These are phyloP conservation scores for Exophiala alcalophila DNA, from an alignment of 2,329 filamentous ascomycete genomes.

Conservation along the genomic window DNA sequence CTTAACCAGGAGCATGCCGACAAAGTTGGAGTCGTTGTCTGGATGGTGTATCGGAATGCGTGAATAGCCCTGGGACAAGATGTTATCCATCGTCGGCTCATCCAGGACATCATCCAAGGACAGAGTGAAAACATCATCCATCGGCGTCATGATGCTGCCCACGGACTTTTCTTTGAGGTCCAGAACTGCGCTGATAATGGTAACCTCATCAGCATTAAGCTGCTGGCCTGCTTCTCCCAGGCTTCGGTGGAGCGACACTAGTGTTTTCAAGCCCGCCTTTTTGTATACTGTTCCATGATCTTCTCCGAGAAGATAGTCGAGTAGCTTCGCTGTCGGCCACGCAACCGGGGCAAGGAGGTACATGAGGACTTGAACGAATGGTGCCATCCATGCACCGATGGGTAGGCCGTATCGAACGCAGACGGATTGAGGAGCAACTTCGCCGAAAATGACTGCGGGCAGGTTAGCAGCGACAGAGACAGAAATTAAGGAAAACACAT, in stretches of 20 bases:
- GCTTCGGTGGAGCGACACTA: conserved; percentile 92
- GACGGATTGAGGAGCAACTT: conserved; percentile 91
- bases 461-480: conserved; percentile 3
- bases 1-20: conserved; percentile 97
- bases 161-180: conserved; percentile 96
- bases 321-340: conserved; percentile 92
- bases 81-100: conserved; percentile 89
- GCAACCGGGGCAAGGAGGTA: conserved; percentile 85
- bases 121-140: conserved; percentile 95
- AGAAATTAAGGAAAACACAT: conserved; percentile 36
- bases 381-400: conserved; percentile 91
- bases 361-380: conserved; percentile 84
- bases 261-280: conserved; percentile 92
- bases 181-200: conserved; percentile 94
- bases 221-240: conserved; percentile 80
- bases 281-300: conserved; percentile 98
- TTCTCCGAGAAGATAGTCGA: conserved; percentile 88
- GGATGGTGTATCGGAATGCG: conserved; percentile 90
- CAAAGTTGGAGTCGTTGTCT: conserved; percentile 80
- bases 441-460: conserved; percentile 85
- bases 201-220: conserved; percentile 95
- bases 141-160: conserved; percentile 95
- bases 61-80: conserved; percentile 90
- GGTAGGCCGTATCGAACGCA: conserved; percentile 94
- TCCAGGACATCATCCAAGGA: conserved; percentile 92